Evolutionary conservation across 345 rosid species (phyloP), one percentile per base, ranked within the genome.

Genomic region (Trapa incisa): DNA sequence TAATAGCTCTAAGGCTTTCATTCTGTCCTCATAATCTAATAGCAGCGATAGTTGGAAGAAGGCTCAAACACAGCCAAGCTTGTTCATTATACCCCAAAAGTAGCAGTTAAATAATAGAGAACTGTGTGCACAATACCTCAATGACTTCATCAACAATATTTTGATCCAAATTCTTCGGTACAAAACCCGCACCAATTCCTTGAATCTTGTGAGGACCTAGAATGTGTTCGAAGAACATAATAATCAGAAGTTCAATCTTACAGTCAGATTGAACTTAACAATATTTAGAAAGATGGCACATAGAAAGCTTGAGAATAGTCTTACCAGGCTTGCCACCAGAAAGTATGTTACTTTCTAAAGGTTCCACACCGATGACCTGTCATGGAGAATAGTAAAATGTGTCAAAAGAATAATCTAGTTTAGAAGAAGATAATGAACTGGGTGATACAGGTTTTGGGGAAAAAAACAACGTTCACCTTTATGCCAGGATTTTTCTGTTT

Each of bases 141-240:
- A 93, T 80, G 74, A 93, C 80, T 89, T 93, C 98, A 83, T 93
- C 96, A 71, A 93, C 71, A 71, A 88, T 68, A 71, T 73, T 74
- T 71, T 72, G 84, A 79, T 93, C 89, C 83, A 89, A 77, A 77
- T 89, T 89, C 77, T 82, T 75, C 58, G 98, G 98, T 52, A 93
- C 80, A 79, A 93, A 93, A 71, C 98, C 98, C 63, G 98, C 98
- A 80, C 98, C 98, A 65, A 93, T 93, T 70, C 98, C 98, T 81
- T 93, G 97, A 86, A 93, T 93, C 83, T 93, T 89, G 88, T 93
- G 98, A 75, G 97, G 98, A 73, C 98, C 98, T 93, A 32, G 35
- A 58, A 58, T 58, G 38, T 10, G 35, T 58, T 35, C 33, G 35
- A 33, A 58, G 37, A 35, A 35, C 36, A 10, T 32, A 45, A 45